Evolutionary conservation across 2,329 filamentous ascomycete species (phyloP).

Genomic region (Corinectria fuckeliana): DNA sequence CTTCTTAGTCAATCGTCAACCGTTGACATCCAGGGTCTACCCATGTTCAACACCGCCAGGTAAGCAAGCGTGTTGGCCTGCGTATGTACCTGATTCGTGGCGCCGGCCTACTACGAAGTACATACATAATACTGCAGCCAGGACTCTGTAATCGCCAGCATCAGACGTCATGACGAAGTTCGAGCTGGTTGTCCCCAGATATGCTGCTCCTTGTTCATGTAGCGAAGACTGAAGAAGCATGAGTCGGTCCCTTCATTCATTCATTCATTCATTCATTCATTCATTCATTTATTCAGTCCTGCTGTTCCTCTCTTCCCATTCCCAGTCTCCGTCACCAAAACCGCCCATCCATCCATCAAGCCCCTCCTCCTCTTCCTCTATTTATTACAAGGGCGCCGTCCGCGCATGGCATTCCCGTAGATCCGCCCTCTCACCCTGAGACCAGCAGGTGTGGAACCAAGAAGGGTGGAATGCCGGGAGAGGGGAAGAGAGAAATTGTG

Average conservation of each 20-base stretch:
- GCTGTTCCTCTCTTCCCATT: no score
- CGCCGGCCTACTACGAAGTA: not conserved
- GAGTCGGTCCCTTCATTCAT: no score
- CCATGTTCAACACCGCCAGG: not conserved
- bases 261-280: no score
- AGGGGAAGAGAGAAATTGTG: slow-evolving; percentile 10
- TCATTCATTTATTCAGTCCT: no score
- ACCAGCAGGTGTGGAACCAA: slow-evolving; percentile 7
- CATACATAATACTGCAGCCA: not conserved
- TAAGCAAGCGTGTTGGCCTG: not conserved
- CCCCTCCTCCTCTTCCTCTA: not conserved
- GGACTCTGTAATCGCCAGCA: not conserved
- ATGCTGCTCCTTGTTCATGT: no score
- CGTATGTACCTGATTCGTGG: slow-evolving; percentile 5
- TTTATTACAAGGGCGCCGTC: not conserved
- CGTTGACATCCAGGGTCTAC: slow-evolving; percentile 10
- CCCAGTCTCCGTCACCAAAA: no score
- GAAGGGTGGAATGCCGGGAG: slow-evolving; percentile 13
- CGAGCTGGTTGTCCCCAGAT: not conserved
- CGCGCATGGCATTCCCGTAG: slow-evolving; percentile 14
- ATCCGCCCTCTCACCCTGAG: slow-evolving; percentile 1
- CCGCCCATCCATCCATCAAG: no score
- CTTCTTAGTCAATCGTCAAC: not conserved
- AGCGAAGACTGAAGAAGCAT: not conserved
- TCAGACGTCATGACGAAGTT: not conserved